These are phyloP conservation scores for Marvania coccoides DNA, from an alignment of 139 green algal species.

Conservation along the genomic window DNA sequence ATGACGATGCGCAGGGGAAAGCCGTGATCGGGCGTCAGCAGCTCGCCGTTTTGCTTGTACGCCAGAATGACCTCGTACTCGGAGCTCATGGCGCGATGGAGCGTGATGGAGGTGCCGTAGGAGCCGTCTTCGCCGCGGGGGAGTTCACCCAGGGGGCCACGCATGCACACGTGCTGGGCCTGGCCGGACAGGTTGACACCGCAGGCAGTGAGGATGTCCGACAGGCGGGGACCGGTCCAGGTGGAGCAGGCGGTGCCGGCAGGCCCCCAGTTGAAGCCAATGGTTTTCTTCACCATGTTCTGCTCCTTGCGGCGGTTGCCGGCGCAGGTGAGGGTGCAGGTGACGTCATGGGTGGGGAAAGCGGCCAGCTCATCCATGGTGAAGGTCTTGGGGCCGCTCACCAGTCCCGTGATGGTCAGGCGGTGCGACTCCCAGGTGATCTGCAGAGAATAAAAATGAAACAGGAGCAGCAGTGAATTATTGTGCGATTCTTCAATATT, in stretches of 20 bases:
- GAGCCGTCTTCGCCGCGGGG: slow-evolving; percentile 56
- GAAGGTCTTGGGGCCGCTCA: slow-evolving; percentile 58
- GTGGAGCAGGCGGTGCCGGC: slow-evolving; percentile 60
- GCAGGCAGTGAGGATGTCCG: slow-evolving; percentile 66
- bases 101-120: slow-evolving; percentile 56
- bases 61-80: slow-evolving; percentile 64
- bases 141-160: slow-evolving; percentile 72
- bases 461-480: background rate
- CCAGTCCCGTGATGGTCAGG: slow-evolving; percentile 71
- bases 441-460: background rate
- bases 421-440: slow-evolving; percentile 40
- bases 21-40: slow-evolving; percentile 66
- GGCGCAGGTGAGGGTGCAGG: slow-evolving; percentile 77
- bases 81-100: slow-evolving; percentile 54
- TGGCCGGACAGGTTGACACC: slow-evolving; percentile 33
- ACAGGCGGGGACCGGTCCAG: slow-evolving; percentile 89
- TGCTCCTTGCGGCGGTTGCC: slow-evolving; percentile 96
- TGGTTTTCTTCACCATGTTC: slow-evolving; percentile 98
- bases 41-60: slow-evolving; percentile 67
- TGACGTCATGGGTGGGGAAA: slow-evolving; percentile 68
- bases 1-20: slow-evolving; percentile 72
- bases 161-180: slow-evolving; percentile 58
- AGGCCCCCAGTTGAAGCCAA: slow-evolving; percentile 89
- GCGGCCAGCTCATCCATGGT: slow-evolving; percentile 79
- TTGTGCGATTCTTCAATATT: background rate